phyloP scores from a whole-genome alignment of 2,329 filamentous ascomycete genomes.

The Colletotrichum eremochloae region DNA sequence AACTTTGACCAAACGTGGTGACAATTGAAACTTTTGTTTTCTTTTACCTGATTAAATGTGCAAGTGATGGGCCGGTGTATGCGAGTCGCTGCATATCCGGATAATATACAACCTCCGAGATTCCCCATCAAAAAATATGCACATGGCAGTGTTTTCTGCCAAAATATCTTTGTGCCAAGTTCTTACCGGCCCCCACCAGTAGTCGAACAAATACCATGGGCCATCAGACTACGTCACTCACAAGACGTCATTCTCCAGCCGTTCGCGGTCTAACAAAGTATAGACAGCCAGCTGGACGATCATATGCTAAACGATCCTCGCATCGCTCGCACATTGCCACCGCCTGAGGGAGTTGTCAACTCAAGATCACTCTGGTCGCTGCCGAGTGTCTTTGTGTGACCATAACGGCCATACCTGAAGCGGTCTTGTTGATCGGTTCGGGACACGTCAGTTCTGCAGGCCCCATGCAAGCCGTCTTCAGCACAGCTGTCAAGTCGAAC shows the following conservation, averaged over 20 bases:
- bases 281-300: not conserved
- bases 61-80: not conserved
- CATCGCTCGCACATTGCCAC: slow-evolving; percentile 29
- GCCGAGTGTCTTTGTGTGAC: slow-evolving; percentile 30
- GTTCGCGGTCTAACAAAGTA: not conserved
- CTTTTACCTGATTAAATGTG: not conserved
- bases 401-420: slow-evolving; percentile 14
- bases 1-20: no score
- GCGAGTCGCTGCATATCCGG: not conserved
- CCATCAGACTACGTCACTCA: not conserved
- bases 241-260: not conserved
- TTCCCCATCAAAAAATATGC: not conserved
- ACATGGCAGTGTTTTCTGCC: not conserved
- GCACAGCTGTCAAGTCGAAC: slow-evolving; percentile 30
- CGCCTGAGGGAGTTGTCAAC: slow-evolving; percentile 19
- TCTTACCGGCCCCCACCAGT: not conserved
- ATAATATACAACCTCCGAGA: slow-evolving; percentile 17
- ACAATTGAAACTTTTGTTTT: not conserved
- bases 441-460: slow-evolving; percentile 17
- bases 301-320: slow-evolving; percentile 37
- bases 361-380: slow-evolving; percentile 42
- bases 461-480: slow-evolving; percentile 15
- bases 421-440: slow-evolving; percentile 17
- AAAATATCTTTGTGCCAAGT: not conserved
- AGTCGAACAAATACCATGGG: not conserved